A percentile compares a stretch with the other conserved stretches of the same genome.
phyloP scores from a whole-genome alignment of 352 stramenopile species.

The Globisporangium sylvaticum region DNA sequence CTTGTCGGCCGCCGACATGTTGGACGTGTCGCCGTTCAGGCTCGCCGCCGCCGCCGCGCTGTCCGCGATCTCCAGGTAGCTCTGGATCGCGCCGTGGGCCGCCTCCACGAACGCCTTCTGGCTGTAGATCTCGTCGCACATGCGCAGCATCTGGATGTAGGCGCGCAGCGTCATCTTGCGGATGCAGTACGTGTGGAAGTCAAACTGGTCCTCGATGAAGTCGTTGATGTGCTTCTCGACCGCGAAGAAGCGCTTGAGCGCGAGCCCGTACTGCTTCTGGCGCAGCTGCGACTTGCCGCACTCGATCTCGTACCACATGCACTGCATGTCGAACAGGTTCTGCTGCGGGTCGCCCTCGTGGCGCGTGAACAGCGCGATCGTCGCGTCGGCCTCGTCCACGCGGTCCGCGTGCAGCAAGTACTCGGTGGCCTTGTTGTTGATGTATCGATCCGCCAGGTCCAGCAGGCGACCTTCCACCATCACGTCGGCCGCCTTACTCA shows the following conservation, averaged over 20 bases:
- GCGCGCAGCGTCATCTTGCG: slow-evolving; percentile 96
- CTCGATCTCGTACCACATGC: slow-evolving; percentile 98
- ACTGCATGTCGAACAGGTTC: slow-evolving; percentile 98
- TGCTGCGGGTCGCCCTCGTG: slow-evolving; percentile 95
- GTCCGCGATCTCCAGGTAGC: slow-evolving; percentile 88
- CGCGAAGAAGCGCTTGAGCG: slow-evolving; percentile 93
- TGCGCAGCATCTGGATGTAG: slow-evolving; percentile 93
- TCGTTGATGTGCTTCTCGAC: slow-evolving; percentile 98
- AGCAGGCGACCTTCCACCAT: slow-evolving; percentile 92
- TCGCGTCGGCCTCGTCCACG: slow-evolving; percentile 90
- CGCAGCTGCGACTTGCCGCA: slow-evolving; percentile 56
- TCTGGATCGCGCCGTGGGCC: slow-evolving; percentile 83
- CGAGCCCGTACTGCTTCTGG: slow-evolving; percentile 69
- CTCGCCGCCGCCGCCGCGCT: slow-evolving; percentile 34
- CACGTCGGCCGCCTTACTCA: slow-evolving; percentile 87
- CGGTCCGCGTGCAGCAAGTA: slow-evolving; percentile 93
- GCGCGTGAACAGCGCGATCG: slow-evolving; percentile 95
- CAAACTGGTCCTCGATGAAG: slow-evolving; percentile 98
- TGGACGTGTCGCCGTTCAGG: slow-evolving; percentile 61
- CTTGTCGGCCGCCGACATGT: slow-evolving; percentile 91
- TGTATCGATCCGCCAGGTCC: slow-evolving; percentile 96
- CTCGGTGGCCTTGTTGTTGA: slow-evolving; percentile 99
- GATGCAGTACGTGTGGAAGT: slow-evolving; percentile 99
- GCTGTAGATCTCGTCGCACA: slow-evolving; percentile 91
- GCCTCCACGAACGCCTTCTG: slow-evolving; percentile 88